Conservation (phyloP, 2,329 filamentous ascomycete species). For the Ophiostoma himal-ulmi region DNA sequence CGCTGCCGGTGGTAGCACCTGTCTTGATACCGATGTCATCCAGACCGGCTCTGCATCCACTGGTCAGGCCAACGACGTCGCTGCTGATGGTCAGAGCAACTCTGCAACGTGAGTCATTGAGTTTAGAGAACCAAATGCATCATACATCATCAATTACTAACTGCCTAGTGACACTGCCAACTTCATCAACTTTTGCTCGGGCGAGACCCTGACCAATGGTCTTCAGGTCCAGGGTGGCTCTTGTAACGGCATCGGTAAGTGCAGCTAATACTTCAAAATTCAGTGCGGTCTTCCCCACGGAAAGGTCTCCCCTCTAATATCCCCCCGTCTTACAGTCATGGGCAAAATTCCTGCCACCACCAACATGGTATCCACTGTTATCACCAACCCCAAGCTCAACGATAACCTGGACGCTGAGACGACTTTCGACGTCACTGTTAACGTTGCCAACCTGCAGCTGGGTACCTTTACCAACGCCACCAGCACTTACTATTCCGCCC, state of each 20-base stretch:
- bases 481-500: constrained; percentile 56
- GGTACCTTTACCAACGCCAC: constrained; percentile 58
- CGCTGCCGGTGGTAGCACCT: constrained; percentile 31
- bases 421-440: constrained; percentile 50
- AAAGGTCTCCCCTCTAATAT: background rate
- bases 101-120: constrained; percentile 45
- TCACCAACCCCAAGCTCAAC: constrained; percentile 48
- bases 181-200: constrained; percentile 60
- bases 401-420: constrained; percentile 43
- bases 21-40: constrained; percentile 40
- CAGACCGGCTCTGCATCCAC: constrained; percentile 47
- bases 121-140: background rate
- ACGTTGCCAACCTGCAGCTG: constrained; percentile 48
- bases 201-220: constrained; percentile 55
- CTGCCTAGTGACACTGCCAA: constrained; percentile 48
- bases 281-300: background rate
- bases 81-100: constrained; percentile 44
- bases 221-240: constrained; percentile 53
- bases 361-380: constrained; percentile 54
- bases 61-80: constrained; percentile 40
- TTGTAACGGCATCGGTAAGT: constrained; percentile 58
- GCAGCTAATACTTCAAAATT: background rate
- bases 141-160: constrained; percentile 8
- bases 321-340: constrained; percentile 41
- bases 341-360: constrained; percentile 51